Base-by-base conservation (phyloP, 1,284 basidiomycete species). In the Tylopilus sp. region DNA sequence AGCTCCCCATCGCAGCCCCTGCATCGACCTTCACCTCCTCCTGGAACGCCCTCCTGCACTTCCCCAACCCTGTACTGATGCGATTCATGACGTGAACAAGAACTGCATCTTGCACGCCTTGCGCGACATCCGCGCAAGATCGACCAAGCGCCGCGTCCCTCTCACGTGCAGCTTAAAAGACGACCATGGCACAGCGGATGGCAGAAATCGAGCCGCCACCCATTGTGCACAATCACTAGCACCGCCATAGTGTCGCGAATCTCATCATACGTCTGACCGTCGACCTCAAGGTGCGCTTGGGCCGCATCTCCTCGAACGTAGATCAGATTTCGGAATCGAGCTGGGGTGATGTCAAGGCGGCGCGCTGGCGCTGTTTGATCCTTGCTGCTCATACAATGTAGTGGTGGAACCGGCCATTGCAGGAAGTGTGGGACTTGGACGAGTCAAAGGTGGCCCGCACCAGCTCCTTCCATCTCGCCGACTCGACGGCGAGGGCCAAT, bases 181-280 rank as follows among this genome's bases (percentile, higher is more conserved):
- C 4, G 72, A n/a, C n/a, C n/a, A n/a, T n/a, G n/a, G n/a, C n/a
- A 65, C 19, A 81, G 58, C 8, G 71, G 67, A 1, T 81, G 65
- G 19, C 81, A 81, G 69, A 81, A 82, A 67, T 83, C 77, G 5
- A 81, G 69, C 1, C 75, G 70, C 77, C 78, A 82, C 2, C 76
- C 80, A 19, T 70, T 74, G 60, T 79, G 80, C 10, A 79, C 9
- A 16, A 16, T 12, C 39, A 4, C 39, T 15, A 15, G 10, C 44
- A 22, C 44, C 16, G n/a, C n/a, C n/a, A n/a, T n/a, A n/a, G 16
- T 15, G 16, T 44, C 41, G 12, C 67, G 69, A 29, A 80, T 69
- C 66, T 76, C 61, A 4, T 63, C 61, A 38, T 74, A 76, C 19
- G 70, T 60, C 15, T 54, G 26, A 4, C 65, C 63, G 41, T 71